A percentile compares a stretch with the other conserved stretches of the same genome.
phyloP scores from a whole-genome alignment of 2,329 filamentous ascomycete genomes.

The Fusarium sp. region DNA sequence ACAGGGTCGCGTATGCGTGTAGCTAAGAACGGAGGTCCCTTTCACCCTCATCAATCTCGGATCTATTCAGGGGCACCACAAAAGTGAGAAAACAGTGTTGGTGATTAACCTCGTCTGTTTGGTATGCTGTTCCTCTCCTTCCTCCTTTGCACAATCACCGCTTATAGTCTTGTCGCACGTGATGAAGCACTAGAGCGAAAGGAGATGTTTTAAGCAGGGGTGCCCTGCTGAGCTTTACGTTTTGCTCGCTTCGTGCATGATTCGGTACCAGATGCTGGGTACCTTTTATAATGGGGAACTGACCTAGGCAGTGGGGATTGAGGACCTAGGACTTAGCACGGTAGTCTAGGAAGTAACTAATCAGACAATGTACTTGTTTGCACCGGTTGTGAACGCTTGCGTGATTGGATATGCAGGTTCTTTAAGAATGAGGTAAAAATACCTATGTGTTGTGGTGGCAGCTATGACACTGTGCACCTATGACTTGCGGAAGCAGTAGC shows the following conservation, averaged over 20 bases:
- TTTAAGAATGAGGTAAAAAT: background rate
- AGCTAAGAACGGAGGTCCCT: slow-evolving; percentile 22
- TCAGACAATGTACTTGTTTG: slow-evolving; percentile 8
- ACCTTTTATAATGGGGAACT: slow-evolving; percentile 36
- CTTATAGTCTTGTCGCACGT: slow-evolving; percentile 40
- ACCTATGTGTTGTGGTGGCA: slow-evolving; percentile 3
- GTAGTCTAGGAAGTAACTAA: slow-evolving; percentile 3
- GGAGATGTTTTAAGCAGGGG: slow-evolving; percentile 15
- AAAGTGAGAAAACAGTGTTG: slow-evolving; percentile 19
- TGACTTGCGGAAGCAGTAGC: background rate
- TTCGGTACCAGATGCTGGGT: slow-evolving; percentile 43
- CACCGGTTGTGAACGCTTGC: background rate
- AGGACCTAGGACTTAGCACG: slow-evolving; percentile 25
- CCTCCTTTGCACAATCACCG: slow-evolving; percentile 35
- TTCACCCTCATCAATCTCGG: slow-evolving; percentile 33
- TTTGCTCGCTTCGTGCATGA: slow-evolving; percentile 38
- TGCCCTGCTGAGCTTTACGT: slow-evolving; percentile 40
- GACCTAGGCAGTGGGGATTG: slow-evolving; percentile 17
- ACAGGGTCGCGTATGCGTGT: slow-evolving; percentile 36
- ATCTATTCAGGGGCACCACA: slow-evolving; percentile 40
- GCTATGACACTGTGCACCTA: slow-evolving; percentile 9
- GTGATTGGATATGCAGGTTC: background rate
- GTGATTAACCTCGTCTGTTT: slow-evolving; percentile 20
- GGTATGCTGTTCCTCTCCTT: slow-evolving; percentile 29
- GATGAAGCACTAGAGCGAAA: slow-evolving; percentile 38